Base-by-base conservation (phyloP, 2,329 filamentous ascomycete species). In the Pyrenophora teres region DNA sequence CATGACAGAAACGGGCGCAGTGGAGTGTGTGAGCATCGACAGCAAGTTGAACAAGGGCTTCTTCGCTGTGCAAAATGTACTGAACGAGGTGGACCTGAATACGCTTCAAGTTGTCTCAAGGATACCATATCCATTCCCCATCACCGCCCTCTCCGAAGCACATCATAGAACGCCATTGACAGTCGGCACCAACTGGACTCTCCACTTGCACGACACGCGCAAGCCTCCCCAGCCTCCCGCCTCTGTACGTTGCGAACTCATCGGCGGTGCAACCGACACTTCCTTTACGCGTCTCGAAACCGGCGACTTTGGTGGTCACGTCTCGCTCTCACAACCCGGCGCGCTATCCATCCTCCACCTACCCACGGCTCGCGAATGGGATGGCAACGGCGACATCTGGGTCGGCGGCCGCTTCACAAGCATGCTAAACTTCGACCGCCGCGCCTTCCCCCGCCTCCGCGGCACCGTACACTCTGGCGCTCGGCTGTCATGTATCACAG, bases 321-420 rank as follows among this genome's bases (percentile, higher is more conserved):
- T 90, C 9, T 83, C 87, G 4, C 81, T 96, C 19, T 86, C 89
- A 31, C 88, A 94, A 60, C 88, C 91, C 1, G 90, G 89, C 0
- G 90, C 92, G 0, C 81, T 95, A 19, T 90, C 87, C 39, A 92
- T 97, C 55, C 77, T 95, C 2, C 91, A 96, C 68, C 78, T 92
- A 23, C 87, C 87, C 12, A 79, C 77, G 7, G 76, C 83, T 1
- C 82, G 80, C 0, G 73, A 77, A 7, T 76, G 77, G 41, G 79
- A 83, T 56, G 79, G 86, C 15, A 88, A 90, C 42, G 83, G 88
- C 52, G 88, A 94, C 25, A 94, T 97, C 35, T 93, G 92, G 76
- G 85, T 97, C 31, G 90, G 88, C 4, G 93, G 93, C 0, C 85
- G 93, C 13, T 97, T 97, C 69, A 89, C 92, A 4, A 92, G 86